Evolutionary conservation across 2,329 filamentous ascomycete species (phyloP), one percentile per base, ranked within the genome.

Genomic region (Fusarium brachygibbosum): DNA sequence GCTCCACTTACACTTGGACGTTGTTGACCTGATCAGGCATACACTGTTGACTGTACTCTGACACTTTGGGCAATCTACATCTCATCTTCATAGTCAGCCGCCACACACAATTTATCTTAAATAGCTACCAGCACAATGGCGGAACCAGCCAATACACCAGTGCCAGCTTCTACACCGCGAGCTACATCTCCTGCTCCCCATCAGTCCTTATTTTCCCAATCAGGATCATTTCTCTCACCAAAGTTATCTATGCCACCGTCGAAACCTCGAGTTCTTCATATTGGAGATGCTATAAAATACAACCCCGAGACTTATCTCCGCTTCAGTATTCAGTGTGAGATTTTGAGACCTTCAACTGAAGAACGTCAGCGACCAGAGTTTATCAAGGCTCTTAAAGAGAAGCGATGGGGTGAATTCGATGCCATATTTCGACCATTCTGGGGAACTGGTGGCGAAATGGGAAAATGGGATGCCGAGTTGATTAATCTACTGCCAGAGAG

Each of bases 391-490:
- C 78, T 89, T 55, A 77, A 78, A 51, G 84, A 87, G 68, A 76
- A 77, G 28, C 79, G 81, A 74, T 89, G 86, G 86, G 87, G 87
- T 6, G 78, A 86, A 58, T 88, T 89, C 63, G 28, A 79, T 17
- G 86, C 85, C 60, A 81, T 85, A 66, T 86, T 88, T 71, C 82
- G 89, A 1, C 89, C 89, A 0, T 88, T 88, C 66, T 91, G 86
- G 84, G 83, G 85, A 55, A 88, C 87, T 0, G 89, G 89, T 29
- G 88, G 87, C 11, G 88, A 91, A 76, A 91, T 91, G 89, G 87
- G 87, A 13, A 82, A 81, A 13, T 91, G 88, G 88, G 85, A 91
- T 70, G 74, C 79, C 21, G 88, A 90, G 73, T 76, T 91, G 19
- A 86, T 91, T 37, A 72, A 74, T 2, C 76, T 88, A 21, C 77